Evolutionary conservation across 345 rosid genomes (phyloP), one percentile per base, ranked within the genome.

Genomic region (Boechera stricta): DNA sequence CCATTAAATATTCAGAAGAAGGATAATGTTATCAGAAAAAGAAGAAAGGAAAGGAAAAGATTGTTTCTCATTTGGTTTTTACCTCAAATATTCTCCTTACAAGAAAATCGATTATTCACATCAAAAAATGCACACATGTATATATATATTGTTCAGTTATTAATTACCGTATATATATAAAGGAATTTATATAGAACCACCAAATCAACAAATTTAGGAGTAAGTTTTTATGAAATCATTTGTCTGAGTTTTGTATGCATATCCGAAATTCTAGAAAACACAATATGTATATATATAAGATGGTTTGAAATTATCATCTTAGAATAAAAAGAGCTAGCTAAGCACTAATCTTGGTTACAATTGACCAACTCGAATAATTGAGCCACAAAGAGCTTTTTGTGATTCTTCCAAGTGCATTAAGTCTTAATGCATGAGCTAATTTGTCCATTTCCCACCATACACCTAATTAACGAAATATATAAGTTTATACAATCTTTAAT

Each of bases 361-460:
- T 67, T 67, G 82, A 78, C 51, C 77, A 67, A 66, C 59, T 67
- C 53, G 74, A 79, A 73, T 73, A 79, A 68, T 79, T 56, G 74
- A 79, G 75, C 74, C 80, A 73, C 69, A 31, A 61, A 61, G 64
- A 67, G 73, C 69, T 39, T 67, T 72, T 52, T 67, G 29, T 67
- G 81, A 77, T 72, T 72, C 73, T 78, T 59, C 69, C 81, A 79
- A 79, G 66, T 52, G 66, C 64, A 79, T 73, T 67, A 48, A 67
- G 78, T 79, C 74, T 73, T 79, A 79, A 67, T 79, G 65, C 78
- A 79, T 67, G 74, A 79, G 78, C 82, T 73, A 73, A 79, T 79
- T 79, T 79, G 82, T 79, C 82, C 75, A 73, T 61, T 73, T 79
- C 78, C 79, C 77, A 78, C 81, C 77, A 48, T 60, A 65, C 73